Evolutionary conservation across 73 alveolate species (phyloP).

Genomic region (Paramecium caudatum): DNA sequence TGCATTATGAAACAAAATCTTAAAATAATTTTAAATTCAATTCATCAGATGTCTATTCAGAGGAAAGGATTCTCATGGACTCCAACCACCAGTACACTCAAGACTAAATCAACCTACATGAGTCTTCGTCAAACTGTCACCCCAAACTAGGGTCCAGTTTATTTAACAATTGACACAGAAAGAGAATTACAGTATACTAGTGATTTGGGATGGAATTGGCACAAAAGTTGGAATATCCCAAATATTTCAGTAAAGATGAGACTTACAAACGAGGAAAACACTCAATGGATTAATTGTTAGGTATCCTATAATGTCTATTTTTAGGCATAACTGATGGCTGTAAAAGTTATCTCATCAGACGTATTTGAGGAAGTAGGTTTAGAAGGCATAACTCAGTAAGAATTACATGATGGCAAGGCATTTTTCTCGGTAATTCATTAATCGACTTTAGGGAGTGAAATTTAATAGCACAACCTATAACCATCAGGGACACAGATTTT

Average conservation of each 20-base stretch:
- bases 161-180: constrained; percentile 79
- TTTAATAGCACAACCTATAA: constrained; percentile 68
- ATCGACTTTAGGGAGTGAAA: constrained; percentile 62
- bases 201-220: constrained; percentile 84
- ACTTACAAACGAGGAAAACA: neutral
- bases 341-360: neutral
- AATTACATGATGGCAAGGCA: constrained; percentile 74
- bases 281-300: constrained; percentile 74
- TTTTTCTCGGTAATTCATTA: constrained; percentile 62
- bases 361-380: constrained; percentile 72
- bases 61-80: constrained; percentile 38
- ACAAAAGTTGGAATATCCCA: constrained; percentile 85
- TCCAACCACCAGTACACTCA: neutral
- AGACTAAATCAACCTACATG: constrained; percentile 8
- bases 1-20: too few relatives aligned
- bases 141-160: constrained; percentile 58
- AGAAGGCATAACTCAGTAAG: constrained; percentile 65
- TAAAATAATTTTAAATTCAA: constrained; percentile 28
- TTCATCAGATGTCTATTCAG: neutral
- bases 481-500: constrained; percentile 69
- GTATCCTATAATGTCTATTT: neutral
- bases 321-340: constrained; percentile 47
- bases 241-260: constrained; percentile 75
- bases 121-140: constrained; percentile 19
- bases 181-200: constrained; percentile 77